These are phyloP conservation scores for Hygrocybe coccinea DNA, from an alignment of 768 basidiomycete genomes.

Conservation along the genomic window DNA sequence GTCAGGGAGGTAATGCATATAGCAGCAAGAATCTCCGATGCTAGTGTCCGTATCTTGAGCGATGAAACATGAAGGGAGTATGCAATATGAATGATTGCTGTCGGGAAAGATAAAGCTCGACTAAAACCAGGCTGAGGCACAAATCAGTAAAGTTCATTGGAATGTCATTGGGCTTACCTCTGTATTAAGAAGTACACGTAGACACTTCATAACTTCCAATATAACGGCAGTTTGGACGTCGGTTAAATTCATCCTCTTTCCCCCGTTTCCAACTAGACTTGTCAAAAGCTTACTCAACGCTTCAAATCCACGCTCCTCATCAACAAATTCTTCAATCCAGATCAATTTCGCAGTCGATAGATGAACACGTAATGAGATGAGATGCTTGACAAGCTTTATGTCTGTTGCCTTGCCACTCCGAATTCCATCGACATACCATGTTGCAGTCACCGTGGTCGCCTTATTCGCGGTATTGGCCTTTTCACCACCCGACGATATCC, in stretches of 20 bases:
- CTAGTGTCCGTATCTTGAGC: constrained; percentile 61
- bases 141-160: constrained; percentile 7
- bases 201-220: constrained; percentile 70
- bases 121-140: constrained; percentile 63
- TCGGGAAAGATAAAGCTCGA: constrained; percentile 57
- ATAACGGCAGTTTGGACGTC: constrained; percentile 68
- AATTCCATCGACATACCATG: constrained; percentile 61
- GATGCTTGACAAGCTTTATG: constrained; percentile 63
- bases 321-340: constrained; percentile 79
- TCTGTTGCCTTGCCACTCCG: constrained; percentile 50
- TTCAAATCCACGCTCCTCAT: constrained; percentile 58
- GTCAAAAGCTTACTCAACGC: constrained; percentile 55
- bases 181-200: constrained; percentile 80
- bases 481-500: constrained; percentile 61
- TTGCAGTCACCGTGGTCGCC: constrained; percentile 46
- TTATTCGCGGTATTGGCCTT: constrained; percentile 31
- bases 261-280: constrained; percentile 58
- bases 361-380: constrained; percentile 80
- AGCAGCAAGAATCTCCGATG: constrained; percentile 77
- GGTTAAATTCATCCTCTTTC: constrained; percentile 52
- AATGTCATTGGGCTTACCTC: constrained; percentile 48
- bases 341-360: constrained; percentile 74
- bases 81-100: constrained; percentile 64
- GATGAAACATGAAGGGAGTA: constrained; percentile 66
- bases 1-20: constrained; percentile 68